Evolutionary conservation across 2,329 filamentous ascomycete species (phyloP).

Genomic region (Penicillium frequentans): DNA sequence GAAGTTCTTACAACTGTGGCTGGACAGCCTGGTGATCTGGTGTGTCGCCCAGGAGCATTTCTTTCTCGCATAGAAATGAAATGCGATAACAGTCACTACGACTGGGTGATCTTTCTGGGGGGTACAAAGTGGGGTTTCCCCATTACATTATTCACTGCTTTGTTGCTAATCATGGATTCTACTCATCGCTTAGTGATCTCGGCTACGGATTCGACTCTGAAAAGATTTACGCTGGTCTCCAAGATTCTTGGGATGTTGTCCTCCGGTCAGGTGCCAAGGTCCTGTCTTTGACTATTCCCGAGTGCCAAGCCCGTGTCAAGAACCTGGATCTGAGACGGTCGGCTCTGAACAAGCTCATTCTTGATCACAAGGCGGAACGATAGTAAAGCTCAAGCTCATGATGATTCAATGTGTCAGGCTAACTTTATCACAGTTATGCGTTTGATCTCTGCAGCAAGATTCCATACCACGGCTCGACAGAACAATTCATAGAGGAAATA

Average conservation of each 20-base stretch:
- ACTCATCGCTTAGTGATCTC: constrained; percentile 45
- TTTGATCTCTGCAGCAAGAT: constrained; percentile 59
- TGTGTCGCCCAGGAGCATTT: constrained; percentile 29
- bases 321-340: constrained; percentile 39
- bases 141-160: neutral
- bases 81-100: constrained; percentile 39
- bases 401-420: neutral
- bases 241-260: constrained; percentile 53
- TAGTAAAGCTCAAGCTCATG: constrained; percentile 49
- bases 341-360: constrained; percentile 56
- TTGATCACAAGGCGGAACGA: constrained; percentile 48
- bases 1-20: constrained; percentile 47
- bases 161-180: neutral
- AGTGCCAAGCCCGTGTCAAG: constrained; percentile 40
- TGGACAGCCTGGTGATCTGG: constrained; percentile 54
- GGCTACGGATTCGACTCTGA: constrained; percentile 39
- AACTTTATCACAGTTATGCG: constrained; percentile 44
- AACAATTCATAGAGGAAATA: constrained; percentile 49
- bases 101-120: constrained; percentile 65
- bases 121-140: constrained; percentile 55
- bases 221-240: constrained; percentile 52
- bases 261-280: constrained; percentile 55
- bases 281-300: constrained; percentile 64
- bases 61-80: constrained; percentile 28
- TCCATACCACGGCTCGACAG: constrained; percentile 54